These are phyloP conservation scores for Colletotrichum theobromicola DNA, from an alignment of 2,329 filamentous ascomycete species.

Conservation along the genomic window DNA sequence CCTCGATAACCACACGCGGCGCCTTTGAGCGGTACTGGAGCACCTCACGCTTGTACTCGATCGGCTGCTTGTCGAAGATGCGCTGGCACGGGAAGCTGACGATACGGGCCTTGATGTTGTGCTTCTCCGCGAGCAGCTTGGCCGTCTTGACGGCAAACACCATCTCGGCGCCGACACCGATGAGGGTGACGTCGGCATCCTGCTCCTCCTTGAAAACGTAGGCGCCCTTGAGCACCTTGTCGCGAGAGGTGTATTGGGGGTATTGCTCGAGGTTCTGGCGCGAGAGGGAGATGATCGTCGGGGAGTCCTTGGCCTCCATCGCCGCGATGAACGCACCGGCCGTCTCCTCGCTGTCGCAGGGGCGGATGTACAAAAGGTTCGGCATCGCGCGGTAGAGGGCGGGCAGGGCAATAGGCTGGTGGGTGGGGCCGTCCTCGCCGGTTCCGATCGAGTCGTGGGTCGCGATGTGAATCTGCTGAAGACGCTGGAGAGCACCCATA, in stretches of 20 bases:
- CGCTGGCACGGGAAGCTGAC: slow-evolving; percentile 51
- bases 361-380: slow-evolving; percentile 65
- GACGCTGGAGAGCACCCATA: slow-evolving; percentile 62
- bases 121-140: slow-evolving; percentile 41
- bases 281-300: slow-evolving; percentile 54
- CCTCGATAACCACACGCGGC: slow-evolving; percentile 63
- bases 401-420: slow-evolving; percentile 65
- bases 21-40: slow-evolving; percentile 46
- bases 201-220: slow-evolving; percentile 50
- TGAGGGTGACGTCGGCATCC: slow-evolving; percentile 48
- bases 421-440: slow-evolving; percentile 66
- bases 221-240: slow-evolving; percentile 47
- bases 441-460: slow-evolving; percentile 67
- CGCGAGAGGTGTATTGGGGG: slow-evolving; percentile 50
- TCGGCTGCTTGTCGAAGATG: slow-evolving; percentile 45
- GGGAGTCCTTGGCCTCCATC: slow-evolving; percentile 42
- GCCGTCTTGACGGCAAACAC: slow-evolving; percentile 37
- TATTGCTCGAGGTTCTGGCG: slow-evolving; percentile 45
- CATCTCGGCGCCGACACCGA: slow-evolving; percentile 43
- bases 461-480: slow-evolving; percentile 63
- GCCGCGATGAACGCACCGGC: slow-evolving; percentile 59
- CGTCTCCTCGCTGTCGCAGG: slow-evolving; percentile 62
- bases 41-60: slow-evolving; percentile 49
- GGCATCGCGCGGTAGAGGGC: slow-evolving; percentile 67
- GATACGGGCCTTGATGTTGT: slow-evolving; percentile 41